phyloP scores from a whole-genome alignment of 2,329 filamentous ascomycete genomes.

The Curvularia eragrostidis region DNA sequence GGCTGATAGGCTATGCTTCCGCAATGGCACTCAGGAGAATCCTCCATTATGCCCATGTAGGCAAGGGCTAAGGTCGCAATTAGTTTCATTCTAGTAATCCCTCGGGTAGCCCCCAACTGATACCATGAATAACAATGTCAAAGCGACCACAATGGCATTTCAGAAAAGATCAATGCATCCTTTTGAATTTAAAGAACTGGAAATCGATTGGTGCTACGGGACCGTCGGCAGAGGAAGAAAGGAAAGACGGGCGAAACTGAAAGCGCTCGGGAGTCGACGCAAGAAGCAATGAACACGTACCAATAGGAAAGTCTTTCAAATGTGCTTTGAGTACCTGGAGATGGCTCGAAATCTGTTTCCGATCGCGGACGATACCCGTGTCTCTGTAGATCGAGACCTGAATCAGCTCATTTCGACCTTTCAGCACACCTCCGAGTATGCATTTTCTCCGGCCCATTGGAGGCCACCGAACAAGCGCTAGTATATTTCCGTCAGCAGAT shows the following conservation, averaged over 20 bases:
- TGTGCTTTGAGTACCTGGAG: conserved; percentile 67
- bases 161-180: conserved; percentile 1
- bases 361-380: conserved; percentile 60
- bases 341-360: conserved; percentile 70
- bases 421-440: conserved; percentile 57
- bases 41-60: conserved; percentile 50
- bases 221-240: too few species aligned
- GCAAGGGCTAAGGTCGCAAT: conserved; percentile 48
- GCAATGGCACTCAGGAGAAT: conserved; percentile 33
- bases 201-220: conserved; percentile 1
- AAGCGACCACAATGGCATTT: conserved; percentile 8
- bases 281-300: conserved; percentile 48
- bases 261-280: neutral
- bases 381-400: conserved; percentile 63
- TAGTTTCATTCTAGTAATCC: conserved; percentile 28
- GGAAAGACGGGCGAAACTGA: neutral
- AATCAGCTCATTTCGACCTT: conserved; percentile 68
- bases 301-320: conserved; percentile 59
- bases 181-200: neutral
- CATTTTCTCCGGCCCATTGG: conserved; percentile 65
- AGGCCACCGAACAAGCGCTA: conserved; percentile 57
- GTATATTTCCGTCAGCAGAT: neutral
- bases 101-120: conserved; percentile 17
- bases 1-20: conserved; percentile 25
- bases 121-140: conserved; percentile 10